A percentile compares a stretch with the other conserved stretches of the same genome.
Evolutionary conservation across 192 early-diverging fungal genomes (phyloP).

Genomic region (Coemansia sp.): DNA sequence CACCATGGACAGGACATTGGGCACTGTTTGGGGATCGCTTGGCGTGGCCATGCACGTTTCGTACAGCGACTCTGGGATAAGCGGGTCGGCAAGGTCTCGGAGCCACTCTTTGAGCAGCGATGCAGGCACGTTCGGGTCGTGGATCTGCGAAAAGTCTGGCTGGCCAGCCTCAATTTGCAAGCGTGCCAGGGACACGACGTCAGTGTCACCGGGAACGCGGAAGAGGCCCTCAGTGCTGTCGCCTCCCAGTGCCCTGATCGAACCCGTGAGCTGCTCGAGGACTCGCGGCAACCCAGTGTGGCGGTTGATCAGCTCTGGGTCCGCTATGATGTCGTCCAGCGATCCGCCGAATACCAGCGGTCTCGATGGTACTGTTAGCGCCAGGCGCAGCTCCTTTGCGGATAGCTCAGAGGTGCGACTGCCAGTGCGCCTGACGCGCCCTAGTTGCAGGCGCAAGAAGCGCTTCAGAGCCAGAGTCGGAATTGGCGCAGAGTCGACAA

Average conservation of each 20-base stretch:
- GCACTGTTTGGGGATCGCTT: conserved; percentile 58
- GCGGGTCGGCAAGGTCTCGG: conserved; percentile 88
- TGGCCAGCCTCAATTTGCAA: conserved; percentile 83
- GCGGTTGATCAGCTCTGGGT: conserved; percentile 40
- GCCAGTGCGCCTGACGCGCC: conserved; percentile 76
- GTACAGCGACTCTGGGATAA: conserved; percentile 84
- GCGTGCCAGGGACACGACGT: conserved; percentile 74
- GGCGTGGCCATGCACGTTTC: conserved; percentile 72
- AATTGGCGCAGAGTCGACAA: conserved; percentile 57
- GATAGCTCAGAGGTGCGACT: conserved; percentile 72
- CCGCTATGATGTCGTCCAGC: conserved; percentile 81
- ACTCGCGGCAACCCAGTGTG: conserved; percentile 70
- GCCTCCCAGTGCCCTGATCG: conserved; percentile 78
- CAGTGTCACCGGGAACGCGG: conserved; percentile 91
- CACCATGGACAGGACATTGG: conserved; percentile 48
- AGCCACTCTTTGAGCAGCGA: conserved; percentile 94
- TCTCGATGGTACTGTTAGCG: conserved; percentile 77
- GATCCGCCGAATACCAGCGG: conserved; percentile 90
- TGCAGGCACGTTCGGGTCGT: conserved; percentile 90
- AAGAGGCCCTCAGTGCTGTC: conserved; percentile 91
- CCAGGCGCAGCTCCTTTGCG: conserved; percentile 70
- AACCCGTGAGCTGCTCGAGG: conserved; percentile 76
- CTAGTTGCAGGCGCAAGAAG: conserved; percentile 60
- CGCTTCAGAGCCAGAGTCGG: conserved; percentile 25
- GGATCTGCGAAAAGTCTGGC: conserved; percentile 71